Conservation (phyloP, 2,329 filamentous ascomycete species). For the Thielaviopsis euricoi region DNA sequence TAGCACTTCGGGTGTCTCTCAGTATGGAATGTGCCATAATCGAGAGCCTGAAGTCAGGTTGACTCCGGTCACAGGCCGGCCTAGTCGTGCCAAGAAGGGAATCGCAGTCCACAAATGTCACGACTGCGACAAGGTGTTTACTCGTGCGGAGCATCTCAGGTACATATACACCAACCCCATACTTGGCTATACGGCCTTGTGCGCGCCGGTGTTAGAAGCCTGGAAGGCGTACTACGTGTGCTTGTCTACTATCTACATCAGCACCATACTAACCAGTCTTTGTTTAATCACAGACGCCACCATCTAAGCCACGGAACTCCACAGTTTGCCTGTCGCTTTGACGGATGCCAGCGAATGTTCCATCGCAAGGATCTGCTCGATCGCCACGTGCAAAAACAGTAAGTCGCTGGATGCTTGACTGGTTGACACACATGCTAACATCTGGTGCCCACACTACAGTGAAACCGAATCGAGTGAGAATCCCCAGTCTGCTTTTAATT, state of each 20-base stretch:
- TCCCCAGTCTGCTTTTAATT: not conserved
- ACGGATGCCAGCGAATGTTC: constrained; percentile 40
- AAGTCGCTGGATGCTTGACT: constrained; percentile 1
- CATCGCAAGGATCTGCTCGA: constrained; percentile 41
- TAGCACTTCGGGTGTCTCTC: not conserved
- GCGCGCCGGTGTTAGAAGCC: too few relatives aligned
- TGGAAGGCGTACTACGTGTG: too few relatives aligned
- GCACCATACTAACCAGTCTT: too few relatives aligned
- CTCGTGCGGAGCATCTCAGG: constrained; percentile 45
- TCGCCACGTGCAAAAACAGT: constrained; percentile 33
- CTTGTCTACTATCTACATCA: not conserved
- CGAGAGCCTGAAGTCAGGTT: constrained; percentile 25
- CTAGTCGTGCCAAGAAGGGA: constrained; percentile 42
- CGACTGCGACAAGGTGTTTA: constrained; percentile 34
- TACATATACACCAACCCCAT: constrained; percentile 18
- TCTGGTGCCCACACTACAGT: not conserved
- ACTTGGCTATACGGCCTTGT: not conserved
- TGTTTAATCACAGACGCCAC: constrained; percentile 30
- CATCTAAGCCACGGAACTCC: constrained; percentile 42
- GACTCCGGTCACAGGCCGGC: constrained; percentile 39
- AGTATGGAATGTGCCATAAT: not conserved
- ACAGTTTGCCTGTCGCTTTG: constrained; percentile 31
- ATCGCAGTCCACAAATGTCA: constrained; percentile 40
- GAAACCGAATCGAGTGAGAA: not conserved
- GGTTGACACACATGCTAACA: not conserved